Conservation (phyloP, 2,329 filamentous ascomycete species). For the Stagonosporopsis cucurbitacearum region DNA sequence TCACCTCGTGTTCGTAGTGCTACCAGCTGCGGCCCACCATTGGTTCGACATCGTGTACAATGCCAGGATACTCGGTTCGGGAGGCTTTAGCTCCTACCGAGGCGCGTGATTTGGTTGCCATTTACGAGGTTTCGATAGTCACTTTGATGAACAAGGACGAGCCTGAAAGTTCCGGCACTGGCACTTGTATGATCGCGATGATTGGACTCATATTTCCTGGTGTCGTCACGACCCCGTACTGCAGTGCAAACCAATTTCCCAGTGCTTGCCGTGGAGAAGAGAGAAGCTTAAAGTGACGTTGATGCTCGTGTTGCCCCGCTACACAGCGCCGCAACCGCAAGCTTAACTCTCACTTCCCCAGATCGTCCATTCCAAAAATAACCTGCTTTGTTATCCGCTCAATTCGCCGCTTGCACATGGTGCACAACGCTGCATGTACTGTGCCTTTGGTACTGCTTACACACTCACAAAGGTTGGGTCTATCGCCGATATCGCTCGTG, state of each 20-base stretch:
- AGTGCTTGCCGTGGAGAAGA: not conserved
- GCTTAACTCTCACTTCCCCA: slow-evolving; percentile 4
- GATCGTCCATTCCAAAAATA: slow-evolving; percentile 9
- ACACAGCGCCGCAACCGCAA: slow-evolving; percentile 5
- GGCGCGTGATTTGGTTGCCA: slow-evolving; percentile 6
- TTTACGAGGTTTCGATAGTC: slow-evolving; percentile 19
- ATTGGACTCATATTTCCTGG: too few species aligned
- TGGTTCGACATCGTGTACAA: not conserved
- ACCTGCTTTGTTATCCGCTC: not conserved
- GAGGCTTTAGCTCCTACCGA: slow-evolving; percentile 15
- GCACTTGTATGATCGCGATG: not conserved
- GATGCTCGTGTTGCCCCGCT: slow-evolving; percentile 8
- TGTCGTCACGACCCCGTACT: slow-evolving; percentile 10
- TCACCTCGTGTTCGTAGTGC: slow-evolving; percentile 17
- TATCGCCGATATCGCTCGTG: slow-evolving; percentile 2
- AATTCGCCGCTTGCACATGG: not conserved
- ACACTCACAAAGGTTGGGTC: not conserved
- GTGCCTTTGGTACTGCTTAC: not conserved
- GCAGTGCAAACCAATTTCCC: not conserved
- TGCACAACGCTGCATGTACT: not conserved
- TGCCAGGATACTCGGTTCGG: not conserved
- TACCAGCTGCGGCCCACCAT: slow-evolving; percentile 10
- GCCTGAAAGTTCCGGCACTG: not conserved
- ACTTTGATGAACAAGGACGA: not conserved
- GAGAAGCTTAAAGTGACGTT: slow-evolving; percentile 9